phyloP scores from a whole-genome alignment of 345 rosid species.

The Noccaea bulbosa region DNA sequence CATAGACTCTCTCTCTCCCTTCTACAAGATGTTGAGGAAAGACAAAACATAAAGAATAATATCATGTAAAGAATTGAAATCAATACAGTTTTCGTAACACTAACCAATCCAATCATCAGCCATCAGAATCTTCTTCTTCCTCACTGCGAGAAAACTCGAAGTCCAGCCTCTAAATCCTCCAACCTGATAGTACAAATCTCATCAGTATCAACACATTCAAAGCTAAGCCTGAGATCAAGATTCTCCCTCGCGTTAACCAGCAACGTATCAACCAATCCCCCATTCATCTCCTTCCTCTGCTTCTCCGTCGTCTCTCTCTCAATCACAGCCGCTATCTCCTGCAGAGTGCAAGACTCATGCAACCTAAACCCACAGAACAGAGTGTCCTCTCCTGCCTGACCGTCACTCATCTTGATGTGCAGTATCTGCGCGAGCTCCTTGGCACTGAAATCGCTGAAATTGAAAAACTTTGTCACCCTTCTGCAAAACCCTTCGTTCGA shows the following conservation, averaged over 20 bases:
- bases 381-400: constrained; percentile 58
- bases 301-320: constrained; percentile 76
- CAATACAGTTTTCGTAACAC: constrained; percentile 33
- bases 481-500: constrained; percentile 96
- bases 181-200: constrained; percentile 71
- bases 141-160: constrained; percentile 54
- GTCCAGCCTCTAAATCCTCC: constrained; percentile 77
- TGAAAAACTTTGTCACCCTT: constrained; percentile 94
- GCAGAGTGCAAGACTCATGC: constrained; percentile 66
- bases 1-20: constrained; percentile 25
- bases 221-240: constrained; percentile 80
- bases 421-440: constrained; percentile 78
- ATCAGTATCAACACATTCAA: constrained; percentile 74
- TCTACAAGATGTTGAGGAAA: constrained; percentile 20
- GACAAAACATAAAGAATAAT: constrained; percentile 34
- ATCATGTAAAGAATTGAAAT: constrained; percentile 37
- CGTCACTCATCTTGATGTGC: constrained; percentile 80
- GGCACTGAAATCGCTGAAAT: constrained; percentile 72
- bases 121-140: background rate
- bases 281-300: constrained; percentile 91
- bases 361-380: constrained; percentile 71
- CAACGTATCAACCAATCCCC: constrained; percentile 83
- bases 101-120: constrained; percentile 12
- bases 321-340: constrained; percentile 67
- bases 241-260: constrained; percentile 91